These are phyloP conservation scores for Rhododendron griersonianum DNA, from an alignment of 148 eudicot species.

Conservation along the genomic window DNA sequence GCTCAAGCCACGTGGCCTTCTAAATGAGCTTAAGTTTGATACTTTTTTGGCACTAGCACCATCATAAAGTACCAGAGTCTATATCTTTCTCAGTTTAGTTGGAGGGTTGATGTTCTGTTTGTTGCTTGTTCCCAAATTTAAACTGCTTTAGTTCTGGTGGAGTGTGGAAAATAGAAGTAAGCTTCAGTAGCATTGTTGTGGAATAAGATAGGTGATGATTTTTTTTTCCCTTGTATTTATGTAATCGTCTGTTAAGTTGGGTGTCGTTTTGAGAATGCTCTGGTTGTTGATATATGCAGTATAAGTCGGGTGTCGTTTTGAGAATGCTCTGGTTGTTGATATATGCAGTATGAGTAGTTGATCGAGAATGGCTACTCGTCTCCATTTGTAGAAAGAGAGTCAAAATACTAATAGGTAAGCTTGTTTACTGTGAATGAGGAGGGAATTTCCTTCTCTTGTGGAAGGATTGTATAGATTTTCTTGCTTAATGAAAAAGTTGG, in stretches of 20 bases:
- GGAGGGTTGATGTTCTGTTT: neutral
- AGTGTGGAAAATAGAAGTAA: neutral
- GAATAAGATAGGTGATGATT: neutral
- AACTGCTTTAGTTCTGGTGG: neutral
- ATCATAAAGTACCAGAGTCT: neutral
- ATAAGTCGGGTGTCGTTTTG: too few relatives aligned
- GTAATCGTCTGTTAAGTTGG: neutral
- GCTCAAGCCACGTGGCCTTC: conserved; percentile 98
- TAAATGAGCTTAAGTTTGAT: conserved; percentile 7
- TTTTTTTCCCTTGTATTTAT: neutral
- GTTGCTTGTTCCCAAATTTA: neutral
- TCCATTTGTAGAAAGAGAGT: too few relatives aligned
- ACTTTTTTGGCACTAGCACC: neutral
- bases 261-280: too few relatives aligned
- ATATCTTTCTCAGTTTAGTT: neutral
- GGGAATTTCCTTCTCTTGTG: too few relatives aligned
- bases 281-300: too few relatives aligned
- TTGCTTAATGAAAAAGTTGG: too few relatives aligned
- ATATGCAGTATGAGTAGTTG: too few relatives aligned
- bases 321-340: too few relatives aligned
- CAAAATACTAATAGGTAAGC: too few relatives aligned
- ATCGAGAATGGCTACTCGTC: too few relatives aligned
- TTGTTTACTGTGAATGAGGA: too few relatives aligned
- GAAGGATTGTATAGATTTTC: too few relatives aligned
- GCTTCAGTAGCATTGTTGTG: neutral